Evolutionary conservation across 2,329 filamentous ascomycete genomes (phyloP), one percentile per base, ranked within the genome.

Genomic region (Rhynchosporium agropyri): DNA sequence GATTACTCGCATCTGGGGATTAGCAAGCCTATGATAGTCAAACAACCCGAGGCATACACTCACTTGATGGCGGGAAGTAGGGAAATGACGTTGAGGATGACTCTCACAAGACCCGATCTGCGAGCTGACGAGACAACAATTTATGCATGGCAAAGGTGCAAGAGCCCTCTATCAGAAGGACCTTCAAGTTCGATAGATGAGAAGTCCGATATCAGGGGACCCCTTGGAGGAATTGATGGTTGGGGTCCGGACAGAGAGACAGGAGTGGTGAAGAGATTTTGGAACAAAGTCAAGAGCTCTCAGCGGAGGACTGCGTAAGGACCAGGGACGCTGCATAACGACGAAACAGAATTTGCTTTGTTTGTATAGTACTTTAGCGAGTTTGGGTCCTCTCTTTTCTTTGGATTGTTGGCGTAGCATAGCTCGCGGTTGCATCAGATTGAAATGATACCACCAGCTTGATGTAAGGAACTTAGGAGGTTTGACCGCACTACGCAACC

Each of bases 1-100:
- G 79, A 80, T 62, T 82, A 67, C 58, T 70, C 67, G 51, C 72
- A 70, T 50, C 65, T 71, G 63, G 60, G 68, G 10, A 68, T 66
- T 49, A 66, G 57, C 33, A 74, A 68, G 45, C 70, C 72, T 12
- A 61, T 58, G 6, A 8, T 72, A 29, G 60, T 70, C 10, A 74
- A 73, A 61, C 69, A 69, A 40, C 62, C 73, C 8, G 76, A 79
- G 56, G 65, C 73, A 33, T 78, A 83, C 69, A 76, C 79, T 10
- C 83, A 85, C 54, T 80, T 80, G 4, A 77, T 84, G 2, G 78
- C 82, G 0, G 81, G 83, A 40, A 89, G 85, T 61, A 84, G 93
- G 40, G 93, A 98, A 76, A 97, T 97, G 93, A 98, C 95, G 2
- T 78, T 98, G 55, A 90, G 93, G 55, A 96, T 98, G 92, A 98